These are phyloP conservation scores for Cutaneotrichosporon cavernicola DNA, from an alignment of 1,284 basidiomycete genomes.

Conservation along the genomic window DNA sequence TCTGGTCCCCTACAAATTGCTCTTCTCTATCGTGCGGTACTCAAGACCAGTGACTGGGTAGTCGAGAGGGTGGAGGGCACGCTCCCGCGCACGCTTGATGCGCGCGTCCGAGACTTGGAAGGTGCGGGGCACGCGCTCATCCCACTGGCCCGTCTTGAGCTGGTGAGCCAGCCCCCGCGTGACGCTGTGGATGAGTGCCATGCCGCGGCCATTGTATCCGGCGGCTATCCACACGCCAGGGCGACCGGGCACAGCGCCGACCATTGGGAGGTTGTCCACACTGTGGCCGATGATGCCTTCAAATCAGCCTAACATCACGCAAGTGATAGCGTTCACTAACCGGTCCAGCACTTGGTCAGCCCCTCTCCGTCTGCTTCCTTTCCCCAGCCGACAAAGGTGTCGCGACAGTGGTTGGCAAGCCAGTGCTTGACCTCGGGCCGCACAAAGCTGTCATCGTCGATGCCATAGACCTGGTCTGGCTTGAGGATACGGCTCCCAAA, in stretches of 20 bases:
- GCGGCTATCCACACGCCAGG: slow-evolving; percentile 23
- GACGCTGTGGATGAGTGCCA: slow-evolving; percentile 30
- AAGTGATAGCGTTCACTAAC: neutral
- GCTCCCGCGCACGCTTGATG: slow-evolving; percentile 1
- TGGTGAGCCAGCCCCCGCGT: slow-evolving; percentile 27
- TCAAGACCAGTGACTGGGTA: neutral
- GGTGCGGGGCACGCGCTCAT: slow-evolving; percentile 16
- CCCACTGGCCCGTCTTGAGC: slow-evolving; percentile 29
- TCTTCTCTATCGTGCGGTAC: neutral
- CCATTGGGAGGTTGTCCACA: slow-evolving; percentile 34
- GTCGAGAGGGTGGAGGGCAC: slow-evolving; percentile 6
- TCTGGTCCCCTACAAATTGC: neutral
- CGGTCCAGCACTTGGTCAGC: slow-evolving; percentile 31
- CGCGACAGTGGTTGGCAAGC: slow-evolving; percentile 21
- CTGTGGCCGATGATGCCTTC: slow-evolving; percentile 31
- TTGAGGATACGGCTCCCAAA: neutral
- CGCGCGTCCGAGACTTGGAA: slow-evolving; percentile 14
- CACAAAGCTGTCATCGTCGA: slow-evolving; percentile 27
- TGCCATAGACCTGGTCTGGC: slow-evolving; percentile 8
- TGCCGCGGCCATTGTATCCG: slow-evolving; percentile 24
- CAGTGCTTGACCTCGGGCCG: slow-evolving; percentile 11
- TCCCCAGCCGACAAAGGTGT: slow-evolving; percentile 31
- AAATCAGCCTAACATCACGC: neutral
- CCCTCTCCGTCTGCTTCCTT: slow-evolving; percentile 34
- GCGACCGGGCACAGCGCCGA: slow-evolving; percentile 30